A percentile compares a stretch with the other conserved stretches of the same genome.
Evolutionary conservation across 1,139 yeast species (phyloP).

Genomic region (Scheffersomyces parashehatae): DNA sequence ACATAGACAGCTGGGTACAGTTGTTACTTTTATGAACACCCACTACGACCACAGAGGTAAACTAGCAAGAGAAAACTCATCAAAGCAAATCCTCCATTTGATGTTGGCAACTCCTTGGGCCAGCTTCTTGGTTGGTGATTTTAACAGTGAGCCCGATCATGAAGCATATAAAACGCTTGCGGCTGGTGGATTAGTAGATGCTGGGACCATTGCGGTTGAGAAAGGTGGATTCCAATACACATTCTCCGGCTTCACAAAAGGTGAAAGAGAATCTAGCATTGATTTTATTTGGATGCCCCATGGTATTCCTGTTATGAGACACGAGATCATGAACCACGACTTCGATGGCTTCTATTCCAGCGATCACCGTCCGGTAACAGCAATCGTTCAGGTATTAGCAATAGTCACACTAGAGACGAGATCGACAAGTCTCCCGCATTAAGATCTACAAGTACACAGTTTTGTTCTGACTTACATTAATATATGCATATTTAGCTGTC

Average conservation of each 20-base stretch:
- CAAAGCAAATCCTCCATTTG: conserved; percentile 33
- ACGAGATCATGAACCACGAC: conserved; percentile 36
- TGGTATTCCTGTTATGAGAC: conserved; percentile 23
- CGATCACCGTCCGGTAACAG: conserved; percentile 47
- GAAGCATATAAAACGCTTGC: conserved; percentile 32
- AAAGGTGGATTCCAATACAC: conserved; percentile 27
- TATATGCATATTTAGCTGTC: too few relatives aligned
- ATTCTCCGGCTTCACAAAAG: conserved; percentile 39
- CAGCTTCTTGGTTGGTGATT: conserved; percentile 40
- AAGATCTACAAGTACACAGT: too few relatives aligned
- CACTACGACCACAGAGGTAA: conserved; percentile 48
- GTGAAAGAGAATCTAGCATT: conserved; percentile 21
- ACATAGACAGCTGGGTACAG: conserved; percentile 12
- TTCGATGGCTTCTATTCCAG: conserved; percentile 30
- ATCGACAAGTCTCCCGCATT: too few relatives aligned
- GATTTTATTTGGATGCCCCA: conserved; percentile 33
- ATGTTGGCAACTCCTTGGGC: conserved; percentile 27
- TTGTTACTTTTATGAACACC: conserved; percentile 39
- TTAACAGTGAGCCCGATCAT: conserved; percentile 35
- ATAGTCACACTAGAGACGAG: too few relatives aligned
- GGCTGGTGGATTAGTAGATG: conserved; percentile 20
- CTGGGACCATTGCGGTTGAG: conserved; percentile 22
- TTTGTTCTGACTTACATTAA: too few relatives aligned
- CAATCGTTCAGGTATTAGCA: conserved; percentile 4
- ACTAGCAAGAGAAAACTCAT: conserved; percentile 33